Evolutionary conservation across 2,329 filamentous ascomycete species (phyloP).

Genomic region (Berkeleyomyces basicola): DNA sequence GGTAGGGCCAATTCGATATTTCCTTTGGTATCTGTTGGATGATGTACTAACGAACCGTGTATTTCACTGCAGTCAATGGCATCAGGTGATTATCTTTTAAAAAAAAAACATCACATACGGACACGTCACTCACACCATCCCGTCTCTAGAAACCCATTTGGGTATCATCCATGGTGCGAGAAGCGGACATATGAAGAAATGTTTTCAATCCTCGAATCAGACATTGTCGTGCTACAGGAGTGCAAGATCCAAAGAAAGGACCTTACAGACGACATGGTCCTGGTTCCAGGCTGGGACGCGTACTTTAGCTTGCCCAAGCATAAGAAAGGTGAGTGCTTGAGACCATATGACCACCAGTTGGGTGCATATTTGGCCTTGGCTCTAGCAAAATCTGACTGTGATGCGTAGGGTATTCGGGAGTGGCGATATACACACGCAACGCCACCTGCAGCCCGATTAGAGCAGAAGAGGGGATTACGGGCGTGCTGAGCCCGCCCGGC

Average conservation of each 20-base stretch:
- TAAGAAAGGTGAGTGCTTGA: slow-evolving; percentile 63
- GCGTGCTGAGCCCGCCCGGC: slow-evolving; percentile 54
- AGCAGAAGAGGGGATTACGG: slow-evolving; percentile 87
- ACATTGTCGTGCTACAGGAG: slow-evolving; percentile 91
- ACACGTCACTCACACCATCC: not conserved
- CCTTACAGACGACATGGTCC: slow-evolving; percentile 83
- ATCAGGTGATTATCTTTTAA: slow-evolving; percentile 42
- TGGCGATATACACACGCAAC: slow-evolving; percentile 88
- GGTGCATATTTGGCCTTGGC: not conserved
- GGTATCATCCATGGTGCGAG: slow-evolving; percentile 69
- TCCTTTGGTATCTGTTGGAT: not conserved
- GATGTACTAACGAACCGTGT: slow-evolving; percentile 4
- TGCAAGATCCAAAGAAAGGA: slow-evolving; percentile 93
- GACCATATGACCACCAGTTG: not conserved
- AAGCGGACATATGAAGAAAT: slow-evolving; percentile 58
- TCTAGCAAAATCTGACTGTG: not conserved
- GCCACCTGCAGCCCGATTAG: slow-evolving; percentile 69
- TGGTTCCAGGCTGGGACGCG: slow-evolving; percentile 89
- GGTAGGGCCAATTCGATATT: slow-evolving; percentile 32
- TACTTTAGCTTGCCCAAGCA: slow-evolving; percentile 85
- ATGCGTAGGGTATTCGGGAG: slow-evolving; percentile 69
- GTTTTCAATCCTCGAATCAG: slow-evolving; percentile 85
- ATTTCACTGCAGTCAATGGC: slow-evolving; percentile 46
- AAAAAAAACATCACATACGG: not conserved
- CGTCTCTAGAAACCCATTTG: slow-evolving; percentile 52